Base-by-base conservation (phyloP, 1,139 yeast species). In the Chernovozyma aurita region DNA sequence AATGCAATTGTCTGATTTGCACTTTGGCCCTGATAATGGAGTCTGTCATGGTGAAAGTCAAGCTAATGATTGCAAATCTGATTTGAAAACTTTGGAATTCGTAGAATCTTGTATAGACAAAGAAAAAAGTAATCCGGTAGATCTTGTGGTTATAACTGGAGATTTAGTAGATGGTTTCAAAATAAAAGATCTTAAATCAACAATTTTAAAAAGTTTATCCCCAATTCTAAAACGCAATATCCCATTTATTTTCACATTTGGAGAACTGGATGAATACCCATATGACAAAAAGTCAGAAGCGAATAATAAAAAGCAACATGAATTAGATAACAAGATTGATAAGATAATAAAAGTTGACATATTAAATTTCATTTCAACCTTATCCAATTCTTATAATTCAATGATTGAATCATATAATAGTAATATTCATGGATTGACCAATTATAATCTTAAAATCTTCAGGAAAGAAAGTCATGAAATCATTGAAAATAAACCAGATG, bases 131-230 rank as follows among this genome's bases (percentile, higher is more conserved):
- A 15, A 17, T n/a, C 34, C 40, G 21, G 28, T 37, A 2, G 60
- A 65, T 41, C 50, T 63, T 35, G 54, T 69, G n/a, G 57, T 69
- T 12, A 57, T 69, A 31, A 65, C 70, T 14, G 74, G 75, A 1
- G 75, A 69, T 44, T 47, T 67, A 40, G 50, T 64, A 30, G 70
- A 65, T 42, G 39, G 50, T 29, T 39, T 40, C 21, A 45, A 59
- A 5, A 40, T 53, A 4, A 42, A 45, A 6, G 67, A 63, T 42
- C 57, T 52, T 40, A 59, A 56, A 41, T 59, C 69, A 11, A 63
- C 59, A n/a, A 38, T 67, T 20, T 47, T 68, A 29, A 65, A 65
- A 39, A 57, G 63, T 4, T 51, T 69, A 20, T 57, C 59, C 18
- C 66, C 71, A 4, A 57, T 69, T 17, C 48, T 69, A 13, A 45